These are phyloP conservation scores for Calonectria ilicicola DNA, from an alignment of 2,329 filamentous ascomycete genomes.

Conservation along the genomic window DNA sequence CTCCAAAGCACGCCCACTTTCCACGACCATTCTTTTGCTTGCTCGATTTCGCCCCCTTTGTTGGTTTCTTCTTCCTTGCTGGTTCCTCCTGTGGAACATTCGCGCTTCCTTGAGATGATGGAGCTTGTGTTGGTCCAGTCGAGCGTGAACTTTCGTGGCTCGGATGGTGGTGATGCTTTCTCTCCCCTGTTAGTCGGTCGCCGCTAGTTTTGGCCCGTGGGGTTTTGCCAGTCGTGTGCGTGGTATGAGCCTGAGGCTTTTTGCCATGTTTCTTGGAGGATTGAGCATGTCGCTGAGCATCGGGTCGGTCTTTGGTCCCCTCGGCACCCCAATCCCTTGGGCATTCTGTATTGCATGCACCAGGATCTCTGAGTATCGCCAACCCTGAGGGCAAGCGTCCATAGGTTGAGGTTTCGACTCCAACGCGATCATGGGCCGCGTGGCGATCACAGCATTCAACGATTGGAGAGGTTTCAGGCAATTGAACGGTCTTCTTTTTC, in stretches of 20 bases:
- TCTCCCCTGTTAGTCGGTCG: background rate
- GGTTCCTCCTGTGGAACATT: background rate
- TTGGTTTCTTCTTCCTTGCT: background rate
- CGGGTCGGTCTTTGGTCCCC: background rate
- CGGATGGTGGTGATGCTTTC: background rate
- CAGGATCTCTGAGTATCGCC: background rate
- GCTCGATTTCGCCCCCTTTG: background rate
- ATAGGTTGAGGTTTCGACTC: conserved; percentile 2
- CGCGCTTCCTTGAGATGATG: background rate
- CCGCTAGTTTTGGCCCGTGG: background rate
- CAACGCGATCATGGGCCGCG: background rate
- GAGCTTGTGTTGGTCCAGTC: background rate
- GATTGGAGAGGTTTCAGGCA: background rate
- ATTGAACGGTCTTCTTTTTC: background rate
- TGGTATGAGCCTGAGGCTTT: background rate
- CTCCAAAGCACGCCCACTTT: conserved; percentile 13
- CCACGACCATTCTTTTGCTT: conserved; percentile 4
- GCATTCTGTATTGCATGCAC: background rate
- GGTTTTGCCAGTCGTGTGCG: background rate
- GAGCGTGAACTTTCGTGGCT: conserved; percentile 21
- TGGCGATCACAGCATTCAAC: background rate
- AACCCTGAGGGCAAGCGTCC: conserved; percentile 11
- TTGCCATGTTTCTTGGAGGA: background rate
- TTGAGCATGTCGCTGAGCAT: background rate
- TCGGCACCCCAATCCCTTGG: background rate